Evolutionary conservation across 371 early-diverging fungal genomes (phyloP), one percentile per base, ranked within the genome.

Genomic region (Lichtheimia hyalospora): DNA sequence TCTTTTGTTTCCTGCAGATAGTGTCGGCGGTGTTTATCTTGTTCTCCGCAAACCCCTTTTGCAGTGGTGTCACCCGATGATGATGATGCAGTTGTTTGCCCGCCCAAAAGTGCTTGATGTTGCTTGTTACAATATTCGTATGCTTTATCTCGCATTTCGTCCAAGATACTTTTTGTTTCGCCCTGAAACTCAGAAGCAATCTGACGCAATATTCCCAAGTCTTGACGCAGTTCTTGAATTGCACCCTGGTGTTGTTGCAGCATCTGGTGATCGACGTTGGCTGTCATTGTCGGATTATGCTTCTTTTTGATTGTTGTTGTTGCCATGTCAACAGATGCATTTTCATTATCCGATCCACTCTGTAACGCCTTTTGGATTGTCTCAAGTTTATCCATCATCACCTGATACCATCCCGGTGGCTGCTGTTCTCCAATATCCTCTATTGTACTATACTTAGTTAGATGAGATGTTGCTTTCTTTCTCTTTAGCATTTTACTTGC

Each of bases 1-100:
- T 73, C 63, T 64, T 90, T 87, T 28, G 85, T 87, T 18, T 76
- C 71, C 42, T 83, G 78, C 46, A 91, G 84, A 48, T 78, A 75
- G 13, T 15, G 73, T 57, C 57, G 82, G 49, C 14, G 50, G 50
- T 24, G 67, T 27, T 8, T 71, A 70, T 4, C 59, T 50, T 10
- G 6, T 24, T 10, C 34, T 34, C 34, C 34, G 34, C 34, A 34
- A 34, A 34, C 34, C 10, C 34, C 34, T 34, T 34, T 8, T 8
- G 34, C 34, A 34, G 34, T 39, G 54, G 34, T 18, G 39, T 21
- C 44, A n/a, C 25, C 41, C 13, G 53, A 58, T 13, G 80, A 58
- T 59, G 75, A 27, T 55, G 18, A 27, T 42, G 20, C 6, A 3
- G 18, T 2, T 49, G 23, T 49, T 49, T 23, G 21, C 49, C 21